Evolutionary conservation across 2,329 filamentous ascomycete genomes (phyloP).

Genomic region (Aspergillus unguis): DNA sequence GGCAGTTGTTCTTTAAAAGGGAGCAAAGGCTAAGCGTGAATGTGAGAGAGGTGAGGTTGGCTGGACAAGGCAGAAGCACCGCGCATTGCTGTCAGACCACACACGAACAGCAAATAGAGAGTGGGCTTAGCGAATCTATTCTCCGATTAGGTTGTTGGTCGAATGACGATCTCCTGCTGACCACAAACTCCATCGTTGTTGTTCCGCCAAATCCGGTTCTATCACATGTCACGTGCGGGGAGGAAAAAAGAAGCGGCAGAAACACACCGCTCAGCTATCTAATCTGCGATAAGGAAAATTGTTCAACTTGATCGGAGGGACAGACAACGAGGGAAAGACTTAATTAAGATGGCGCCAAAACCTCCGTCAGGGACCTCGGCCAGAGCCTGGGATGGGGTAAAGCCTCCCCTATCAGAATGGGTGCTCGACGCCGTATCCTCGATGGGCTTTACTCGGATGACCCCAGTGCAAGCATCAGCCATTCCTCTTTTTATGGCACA

Average conservation of each 20-base stretch:
- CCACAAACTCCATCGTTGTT: slow-evolving; percentile 3
- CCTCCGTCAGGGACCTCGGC: slow-evolving; percentile 44
- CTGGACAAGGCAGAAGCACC: slow-evolving; percentile 14
- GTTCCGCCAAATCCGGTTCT: slow-evolving; percentile 12
- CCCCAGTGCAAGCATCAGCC: slow-evolving; percentile 89
- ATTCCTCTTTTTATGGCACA: slow-evolving; percentile 85
- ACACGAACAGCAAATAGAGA: slow-evolving; percentile 4
- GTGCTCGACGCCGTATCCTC: slow-evolving; percentile 75
- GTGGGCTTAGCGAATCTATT: not conserved
- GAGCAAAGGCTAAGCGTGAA: not conserved
- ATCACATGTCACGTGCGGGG: slow-evolving; percentile 15
- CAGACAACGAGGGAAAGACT: not conserved
- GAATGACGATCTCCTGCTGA: slow-evolving; percentile 5
- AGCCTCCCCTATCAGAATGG: slow-evolving; percentile 74
- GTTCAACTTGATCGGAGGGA: not conserved
- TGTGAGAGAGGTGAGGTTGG: slow-evolving; percentile 7
- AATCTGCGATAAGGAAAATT: slow-evolving; percentile 24
- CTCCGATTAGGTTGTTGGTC: not conserved
- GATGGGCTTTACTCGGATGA: slow-evolving; percentile 85
- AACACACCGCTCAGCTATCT: slow-evolving; percentile 32
- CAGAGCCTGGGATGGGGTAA: slow-evolving; percentile 66
- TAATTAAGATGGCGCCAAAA: slow-evolving; percentile 34
- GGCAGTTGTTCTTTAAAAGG: slow-evolving; percentile 22
- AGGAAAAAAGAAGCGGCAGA: slow-evolving; percentile 14
- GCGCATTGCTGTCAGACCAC: slow-evolving; percentile 16